These are phyloP conservation scores for Moniliella sp. DNA, from an alignment of 1,284 basidiomycete species.

Conservation along the genomic window DNA sequence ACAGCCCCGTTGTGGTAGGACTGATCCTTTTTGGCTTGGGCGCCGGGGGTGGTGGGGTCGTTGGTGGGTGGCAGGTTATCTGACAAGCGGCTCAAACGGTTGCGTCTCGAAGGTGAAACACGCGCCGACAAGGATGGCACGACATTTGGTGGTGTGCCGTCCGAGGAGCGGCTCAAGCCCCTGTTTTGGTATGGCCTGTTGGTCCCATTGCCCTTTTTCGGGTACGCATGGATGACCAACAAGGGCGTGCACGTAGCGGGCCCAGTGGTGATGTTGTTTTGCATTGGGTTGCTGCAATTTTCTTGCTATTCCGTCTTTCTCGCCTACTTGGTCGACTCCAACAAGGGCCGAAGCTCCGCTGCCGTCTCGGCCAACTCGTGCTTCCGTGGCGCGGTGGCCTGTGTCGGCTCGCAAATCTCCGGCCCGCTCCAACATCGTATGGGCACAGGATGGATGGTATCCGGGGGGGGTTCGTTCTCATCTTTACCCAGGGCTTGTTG, in stretches of 20 bases:
- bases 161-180: background rate
- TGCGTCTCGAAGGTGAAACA: slow-evolving; percentile 1
- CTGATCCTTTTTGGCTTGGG: slow-evolving; percentile 5
- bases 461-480: background rate
- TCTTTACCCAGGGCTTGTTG: too few species aligned
- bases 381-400: slow-evolving; percentile 49
- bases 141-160: too few species aligned
- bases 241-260: slow-evolving; percentile 37
- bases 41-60: slow-evolving; percentile 48
- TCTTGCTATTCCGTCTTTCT: slow-evolving; percentile 52
- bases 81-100: slow-evolving; percentile 47
- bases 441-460: slow-evolving; percentile 4
- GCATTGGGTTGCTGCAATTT: slow-evolving; percentile 34
- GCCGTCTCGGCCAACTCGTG: slow-evolving; percentile 50
- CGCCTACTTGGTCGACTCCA: slow-evolving; percentile 41
- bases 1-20: slow-evolving; percentile 3
- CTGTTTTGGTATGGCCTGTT: background rate
- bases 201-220: background rate
- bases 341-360: slow-evolving; percentile 48
- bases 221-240: slow-evolving; percentile 55
- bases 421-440: slow-evolving; percentile 43
- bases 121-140: background rate
- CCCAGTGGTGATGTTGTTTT: slow-evolving; percentile 6
- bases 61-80: slow-evolving; percentile 56
- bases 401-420: slow-evolving; percentile 49